Percentiles rank a stretch among this genome's conserved stretches.
Conservation (phyloP, 2,329 filamentous ascomycete species). For the Aspergillus fructus region DNA sequence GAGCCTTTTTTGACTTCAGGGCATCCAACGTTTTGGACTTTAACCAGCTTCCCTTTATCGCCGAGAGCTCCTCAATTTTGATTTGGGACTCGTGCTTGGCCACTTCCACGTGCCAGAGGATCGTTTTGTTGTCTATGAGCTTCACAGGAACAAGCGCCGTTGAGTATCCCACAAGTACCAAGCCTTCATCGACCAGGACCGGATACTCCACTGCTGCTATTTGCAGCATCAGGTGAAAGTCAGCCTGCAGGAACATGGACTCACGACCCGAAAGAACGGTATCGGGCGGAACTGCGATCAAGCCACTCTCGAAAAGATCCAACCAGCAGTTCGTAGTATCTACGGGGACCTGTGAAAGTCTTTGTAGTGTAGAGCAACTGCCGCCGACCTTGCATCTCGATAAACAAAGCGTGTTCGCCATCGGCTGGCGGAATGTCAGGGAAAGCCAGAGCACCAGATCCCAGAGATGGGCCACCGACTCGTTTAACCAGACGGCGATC, state of each 20-base stretch:
- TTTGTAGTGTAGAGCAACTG: not conserved
- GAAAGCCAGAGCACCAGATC: not conserved
- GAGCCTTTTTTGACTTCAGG: not conserved
- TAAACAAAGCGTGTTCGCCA: not conserved
- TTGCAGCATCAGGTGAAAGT: not conserved
- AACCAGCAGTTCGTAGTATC: not conserved
- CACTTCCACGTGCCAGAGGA: not conserved
- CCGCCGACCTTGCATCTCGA: not conserved
- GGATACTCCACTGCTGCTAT: not conserved
- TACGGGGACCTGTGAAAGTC: not conserved
- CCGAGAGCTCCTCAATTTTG: not conserved
- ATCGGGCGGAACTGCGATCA: not conserved
- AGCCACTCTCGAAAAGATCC: not conserved
- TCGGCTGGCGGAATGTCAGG: not conserved
- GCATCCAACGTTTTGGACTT: not conserved
- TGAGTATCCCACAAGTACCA: not conserved
- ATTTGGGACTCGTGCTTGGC: not conserved
- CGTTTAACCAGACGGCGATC: not conserved
- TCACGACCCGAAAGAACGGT: too few relatives aligned
- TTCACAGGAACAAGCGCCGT: not conserved
- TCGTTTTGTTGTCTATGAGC: not conserved
- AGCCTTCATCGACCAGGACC: not conserved
- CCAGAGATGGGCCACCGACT: not conserved
- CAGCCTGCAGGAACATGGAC: not conserved
- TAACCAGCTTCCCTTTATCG: not conserved